phyloP scores from a whole-genome alignment of 768 basidiomycete genomes.

The Xerocomellus chrysenteron region DNA sequence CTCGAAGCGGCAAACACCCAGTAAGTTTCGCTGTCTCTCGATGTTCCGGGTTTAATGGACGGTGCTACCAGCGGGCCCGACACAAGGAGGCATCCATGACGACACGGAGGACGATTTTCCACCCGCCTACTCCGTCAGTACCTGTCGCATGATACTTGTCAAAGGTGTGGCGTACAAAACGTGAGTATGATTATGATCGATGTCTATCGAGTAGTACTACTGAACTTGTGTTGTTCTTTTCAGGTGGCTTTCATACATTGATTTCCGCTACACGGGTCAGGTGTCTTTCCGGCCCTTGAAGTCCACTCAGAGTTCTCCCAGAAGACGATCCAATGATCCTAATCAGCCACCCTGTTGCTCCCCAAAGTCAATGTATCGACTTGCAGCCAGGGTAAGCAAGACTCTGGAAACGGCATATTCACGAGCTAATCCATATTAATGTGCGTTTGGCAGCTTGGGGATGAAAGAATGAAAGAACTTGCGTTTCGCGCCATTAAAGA shows the following conservation, averaged over 20 bases:
- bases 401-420: slow-evolving; percentile 15
- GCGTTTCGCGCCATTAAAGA: slow-evolving; percentile 24
- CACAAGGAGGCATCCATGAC: neutral
- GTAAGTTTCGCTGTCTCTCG: slow-evolving; percentile 1
- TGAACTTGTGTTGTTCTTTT: slow-evolving; percentile 6
- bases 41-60: neutral
- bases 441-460: slow-evolving; percentile 17
- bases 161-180: slow-evolving; percentile 29
- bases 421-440: neutral
- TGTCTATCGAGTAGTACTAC: neutral
- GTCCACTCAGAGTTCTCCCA: slow-evolving; percentile 9
- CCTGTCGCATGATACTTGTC: slow-evolving; percentile 26
- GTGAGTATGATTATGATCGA: slow-evolving; percentile 16
- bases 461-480: slow-evolving; percentile 27
- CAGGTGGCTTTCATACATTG: slow-evolving; percentile 29
- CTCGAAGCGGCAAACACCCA: neutral
- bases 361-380: slow-evolving; percentile 40
- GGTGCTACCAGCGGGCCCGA: neutral
- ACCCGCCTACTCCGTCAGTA: slow-evolving; percentile 23
- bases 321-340: neutral
- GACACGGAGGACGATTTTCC: neutral
- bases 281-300: slow-evolving; percentile 26
- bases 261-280: slow-evolving; percentile 33
- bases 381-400: slow-evolving; percentile 27
- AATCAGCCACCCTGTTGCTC: slow-evolving; percentile 23